Conservation (phyloP, 768 basidiomycete species). For the Clavaria fumosa region DNA sequence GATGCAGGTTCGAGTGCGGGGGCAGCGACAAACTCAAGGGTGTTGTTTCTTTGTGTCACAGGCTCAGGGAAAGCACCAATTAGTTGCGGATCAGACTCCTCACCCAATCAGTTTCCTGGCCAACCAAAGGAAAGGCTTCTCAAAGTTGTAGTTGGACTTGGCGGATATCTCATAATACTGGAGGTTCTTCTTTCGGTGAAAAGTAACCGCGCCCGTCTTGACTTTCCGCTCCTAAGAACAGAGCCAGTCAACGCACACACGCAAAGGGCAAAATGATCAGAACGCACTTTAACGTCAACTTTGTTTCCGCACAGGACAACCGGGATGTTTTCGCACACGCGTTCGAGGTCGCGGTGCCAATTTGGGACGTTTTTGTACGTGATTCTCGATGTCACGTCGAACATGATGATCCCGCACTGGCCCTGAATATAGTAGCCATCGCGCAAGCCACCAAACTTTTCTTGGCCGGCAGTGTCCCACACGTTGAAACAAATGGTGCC, state of each 20-base stretch:
- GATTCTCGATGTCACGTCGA: slow-evolving; percentile 98
- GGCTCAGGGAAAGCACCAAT: slow-evolving; percentile 2
- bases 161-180: slow-evolving; percentile 99
- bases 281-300: slow-evolving; percentile 90
- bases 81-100: slow-evolving; percentile 16
- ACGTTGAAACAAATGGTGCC: slow-evolving; percentile 99
- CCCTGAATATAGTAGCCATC: slow-evolving; percentile 96
- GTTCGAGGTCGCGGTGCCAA: slow-evolving; percentile 99
- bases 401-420: slow-evolving; percentile 99
- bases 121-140: slow-evolving; percentile 99
- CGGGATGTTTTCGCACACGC: slow-evolving; percentile 99
- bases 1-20: slow-evolving; percentile 93
- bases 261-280: slow-evolving; percentile 6
- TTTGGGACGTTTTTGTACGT: slow-evolving; percentile 99
- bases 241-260: slow-evolving; percentile 5
- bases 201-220: slow-evolving; percentile 95
- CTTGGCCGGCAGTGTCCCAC: slow-evolving; percentile 99
- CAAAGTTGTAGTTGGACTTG: slow-evolving; percentile 99
- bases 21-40: slow-evolving; percentile 91
- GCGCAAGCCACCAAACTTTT: slow-evolving; percentile 98
- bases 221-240: slow-evolving; percentile 87
- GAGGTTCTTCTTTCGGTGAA: slow-evolving; percentile 99
- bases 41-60: slow-evolving; percentile 42
- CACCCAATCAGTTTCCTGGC: slow-evolving; percentile 95
- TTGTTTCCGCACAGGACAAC: slow-evolving; percentile 99